Evolutionary conservation across 768 basidiomycete genomes (phyloP).

Genomic region (Cystoderma amianthinum): DNA sequence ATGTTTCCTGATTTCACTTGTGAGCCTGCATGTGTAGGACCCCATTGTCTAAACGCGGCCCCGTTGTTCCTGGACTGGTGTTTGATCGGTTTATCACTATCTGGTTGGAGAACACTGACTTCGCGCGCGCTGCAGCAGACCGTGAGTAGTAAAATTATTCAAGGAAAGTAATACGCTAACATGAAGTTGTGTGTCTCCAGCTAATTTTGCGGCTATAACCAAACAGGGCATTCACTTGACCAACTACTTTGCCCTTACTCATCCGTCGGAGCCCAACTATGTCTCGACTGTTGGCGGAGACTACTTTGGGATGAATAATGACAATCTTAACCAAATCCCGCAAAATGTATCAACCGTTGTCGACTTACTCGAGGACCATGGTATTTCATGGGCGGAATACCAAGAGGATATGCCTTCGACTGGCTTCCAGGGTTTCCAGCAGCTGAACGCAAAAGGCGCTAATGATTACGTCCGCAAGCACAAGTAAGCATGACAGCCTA

Average conservation of each 20-base stretch:
- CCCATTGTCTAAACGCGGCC: too few species aligned
- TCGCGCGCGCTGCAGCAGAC: too few species aligned
- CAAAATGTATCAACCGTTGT: constrained; percentile 48
- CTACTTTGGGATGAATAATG: constrained; percentile 42
- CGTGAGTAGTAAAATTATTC: too few species aligned
- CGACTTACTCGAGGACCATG: constrained; percentile 52
- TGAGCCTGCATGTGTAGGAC: too few species aligned
- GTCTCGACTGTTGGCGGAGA: constrained; percentile 43
- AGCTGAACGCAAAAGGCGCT: constrained; percentile 13
- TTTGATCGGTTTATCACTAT: too few species aligned
- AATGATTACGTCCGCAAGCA: constrained; percentile 24
- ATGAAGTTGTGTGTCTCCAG: too few species aligned
- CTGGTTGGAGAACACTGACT: too few species aligned
- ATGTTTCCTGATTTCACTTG: too few species aligned
- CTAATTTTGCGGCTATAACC: constrained; percentile 29
- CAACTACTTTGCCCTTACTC: constrained; percentile 43
- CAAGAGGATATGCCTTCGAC: constrained; percentile 52
- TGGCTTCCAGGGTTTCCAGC: constrained; percentile 36
- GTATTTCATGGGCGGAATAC: constrained; percentile 55
- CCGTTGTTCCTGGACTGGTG: too few species aligned
- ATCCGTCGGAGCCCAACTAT: constrained; percentile 61
- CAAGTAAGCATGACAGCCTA: constrained; percentile 40
- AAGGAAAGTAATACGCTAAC: too few species aligned
- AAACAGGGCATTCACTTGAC: constrained; percentile 40
- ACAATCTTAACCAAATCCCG: constrained; percentile 29